Evolutionary conservation across 768 basidiomycete species (phyloP).

Genomic region (Lactarius sanguifluus): DNA sequence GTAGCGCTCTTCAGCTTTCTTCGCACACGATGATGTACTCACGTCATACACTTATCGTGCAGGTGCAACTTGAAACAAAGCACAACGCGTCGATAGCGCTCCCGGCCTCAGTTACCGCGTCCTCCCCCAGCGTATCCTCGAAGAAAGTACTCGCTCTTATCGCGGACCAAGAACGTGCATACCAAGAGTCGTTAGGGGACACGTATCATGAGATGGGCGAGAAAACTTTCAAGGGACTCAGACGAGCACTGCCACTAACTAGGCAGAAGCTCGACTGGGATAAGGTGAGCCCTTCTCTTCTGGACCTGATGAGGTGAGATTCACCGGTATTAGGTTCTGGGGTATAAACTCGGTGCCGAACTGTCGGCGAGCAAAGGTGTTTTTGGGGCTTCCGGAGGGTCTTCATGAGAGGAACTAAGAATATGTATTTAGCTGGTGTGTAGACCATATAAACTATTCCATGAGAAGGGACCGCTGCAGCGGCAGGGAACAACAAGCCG

Average conservation of each 20-base stretch:
- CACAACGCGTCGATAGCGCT: constrained; percentile 65
- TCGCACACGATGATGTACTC: background rate
- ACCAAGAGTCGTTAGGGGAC: constrained; percentile 77
- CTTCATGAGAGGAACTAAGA: constrained; percentile 28
- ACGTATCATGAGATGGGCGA: constrained; percentile 89
- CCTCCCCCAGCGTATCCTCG: constrained; percentile 52
- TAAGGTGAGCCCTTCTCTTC: constrained; percentile 50
- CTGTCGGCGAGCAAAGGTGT: constrained; percentile 63
- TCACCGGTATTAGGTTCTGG: constrained; percentile 43
- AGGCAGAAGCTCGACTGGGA: constrained; percentile 97
- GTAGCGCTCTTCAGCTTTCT: constrained; percentile 43
- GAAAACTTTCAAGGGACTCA: constrained; percentile 87
- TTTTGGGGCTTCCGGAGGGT: constrained; percentile 40
- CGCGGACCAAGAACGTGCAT: constrained; percentile 74
- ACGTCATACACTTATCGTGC: constrained; percentile 1
- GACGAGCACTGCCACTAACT: constrained; percentile 89
- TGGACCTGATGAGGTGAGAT: background rate
- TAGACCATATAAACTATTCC: constrained; percentile 10
- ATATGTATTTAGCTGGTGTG: constrained; percentile 14
- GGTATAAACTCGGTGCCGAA: constrained; percentile 77
- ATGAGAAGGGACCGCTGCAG: background rate
- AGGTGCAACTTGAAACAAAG: constrained; percentile 89
- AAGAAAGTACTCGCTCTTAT: constrained; percentile 79
- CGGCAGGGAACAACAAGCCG: background rate
- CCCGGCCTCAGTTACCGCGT: constrained; percentile 55